These are phyloP conservation scores for Phyllosticta citriasiana DNA, from an alignment of 2,329 filamentous ascomycete genomes.

Conservation along the genomic window DNA sequence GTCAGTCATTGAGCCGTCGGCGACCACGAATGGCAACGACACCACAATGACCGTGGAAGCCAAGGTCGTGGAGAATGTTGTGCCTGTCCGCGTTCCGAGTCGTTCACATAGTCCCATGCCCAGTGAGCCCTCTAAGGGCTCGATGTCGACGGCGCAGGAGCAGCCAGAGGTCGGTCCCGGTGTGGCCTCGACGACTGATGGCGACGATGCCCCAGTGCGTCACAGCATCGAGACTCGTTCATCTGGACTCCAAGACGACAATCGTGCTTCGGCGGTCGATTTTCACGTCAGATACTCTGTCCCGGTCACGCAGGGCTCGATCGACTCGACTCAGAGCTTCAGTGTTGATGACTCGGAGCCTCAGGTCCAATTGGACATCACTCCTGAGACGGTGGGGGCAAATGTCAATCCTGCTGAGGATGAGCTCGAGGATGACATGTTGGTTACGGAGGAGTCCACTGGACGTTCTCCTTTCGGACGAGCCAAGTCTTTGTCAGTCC, in stretches of 20 bases:
- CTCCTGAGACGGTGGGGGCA: not conserved
- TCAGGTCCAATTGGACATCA: constrained; percentile 16
- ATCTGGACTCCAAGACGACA: not conserved
- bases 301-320: constrained; percentile 17
- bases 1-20: constrained; percentile 19
- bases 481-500: constrained; percentile 4
- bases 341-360: not conserved
- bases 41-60: constrained; percentile 11
- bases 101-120: not conserved
- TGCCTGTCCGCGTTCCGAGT: not conserved
- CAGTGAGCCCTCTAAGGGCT: not conserved
- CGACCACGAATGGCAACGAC: constrained; percentile 17
- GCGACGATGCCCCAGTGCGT: not conserved
- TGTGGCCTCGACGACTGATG: not conserved
- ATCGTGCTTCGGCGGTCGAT: constrained; percentile 18
- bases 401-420: constrained; percentile 4
- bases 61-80: not conserved
- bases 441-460: constrained; percentile 9
- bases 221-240: not conserved
- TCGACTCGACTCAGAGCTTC: not conserved
- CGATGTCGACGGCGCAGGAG: constrained; percentile 4
- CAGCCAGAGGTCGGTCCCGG: not conserved
- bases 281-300: constrained; percentile 22
- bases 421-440: not conserved
- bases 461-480: not conserved